Evolutionary conservation across 805 yeast genomes (phyloP).

Genomic region (Metschnikowia hibisci): DNA sequence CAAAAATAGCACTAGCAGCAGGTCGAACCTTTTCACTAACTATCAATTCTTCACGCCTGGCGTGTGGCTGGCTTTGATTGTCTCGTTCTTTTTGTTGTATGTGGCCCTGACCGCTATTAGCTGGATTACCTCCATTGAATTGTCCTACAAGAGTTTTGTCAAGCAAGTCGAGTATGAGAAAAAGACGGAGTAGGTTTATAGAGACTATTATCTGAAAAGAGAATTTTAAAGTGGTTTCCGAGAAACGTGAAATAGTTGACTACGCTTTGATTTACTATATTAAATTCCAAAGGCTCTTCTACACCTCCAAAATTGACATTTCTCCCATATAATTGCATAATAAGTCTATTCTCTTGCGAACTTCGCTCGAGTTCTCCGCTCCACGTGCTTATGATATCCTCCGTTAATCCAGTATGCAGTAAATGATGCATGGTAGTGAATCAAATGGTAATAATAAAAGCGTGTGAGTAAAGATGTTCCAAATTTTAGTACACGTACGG

Average conservation of each 20-base stretch:
- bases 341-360: too few species aligned
- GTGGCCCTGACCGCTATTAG: constrained; percentile 59
- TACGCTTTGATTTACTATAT: too few species aligned
- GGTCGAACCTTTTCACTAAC: constrained; percentile 51
- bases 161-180: constrained; percentile 54
- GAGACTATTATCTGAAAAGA: background rate
- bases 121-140: constrained; percentile 69
- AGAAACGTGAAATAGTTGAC: too few species aligned
- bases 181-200: constrained; percentile 35
- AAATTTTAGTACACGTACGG: constrained; percentile 68
- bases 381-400: too few species aligned
- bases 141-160: constrained; percentile 80
- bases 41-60: constrained; percentile 80
- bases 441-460: too few species aligned
- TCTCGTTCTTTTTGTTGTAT: constrained; percentile 54
- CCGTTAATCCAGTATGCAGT: too few species aligned
- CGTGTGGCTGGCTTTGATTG: constrained; percentile 69
- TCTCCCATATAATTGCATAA: too few species aligned
- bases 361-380: too few species aligned
- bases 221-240: too few species aligned
- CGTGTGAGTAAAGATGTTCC: constrained; percentile 6
- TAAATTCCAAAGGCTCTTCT: too few species aligned
- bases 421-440: too few species aligned
- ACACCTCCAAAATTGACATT: too few species aligned
- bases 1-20: constrained; percentile 3